A percentile compares a stretch with the other conserved stretches of the same genome.
Conservation (phyloP, 1,284 basidiomycete genomes). For the Grifola frondosa region DNA sequence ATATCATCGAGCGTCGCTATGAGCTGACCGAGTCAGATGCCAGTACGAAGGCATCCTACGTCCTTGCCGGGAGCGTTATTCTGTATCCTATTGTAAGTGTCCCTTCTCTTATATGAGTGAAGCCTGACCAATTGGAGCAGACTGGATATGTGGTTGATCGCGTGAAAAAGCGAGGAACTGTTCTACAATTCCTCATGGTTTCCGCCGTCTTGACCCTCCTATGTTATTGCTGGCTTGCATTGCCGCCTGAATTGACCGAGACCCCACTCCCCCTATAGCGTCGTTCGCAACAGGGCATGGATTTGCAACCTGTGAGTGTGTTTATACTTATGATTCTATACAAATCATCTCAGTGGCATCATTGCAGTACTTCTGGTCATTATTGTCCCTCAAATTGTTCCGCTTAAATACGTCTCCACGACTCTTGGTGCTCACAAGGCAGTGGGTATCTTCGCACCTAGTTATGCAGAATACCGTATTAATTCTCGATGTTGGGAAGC, state of each 20-base stretch:
- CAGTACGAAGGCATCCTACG: constrained; percentile 65
- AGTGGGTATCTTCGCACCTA: constrained; percentile 41
- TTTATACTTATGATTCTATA: not conserved
- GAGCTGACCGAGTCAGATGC: constrained; percentile 59
- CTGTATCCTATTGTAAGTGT: constrained; percentile 70
- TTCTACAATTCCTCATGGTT: constrained; percentile 55
- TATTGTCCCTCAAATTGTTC: constrained; percentile 72
- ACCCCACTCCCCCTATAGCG: constrained; percentile 64
- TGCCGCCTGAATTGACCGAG: constrained; percentile 55
- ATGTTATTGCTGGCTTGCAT: constrained; percentile 65
- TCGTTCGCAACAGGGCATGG: constrained; percentile 71
- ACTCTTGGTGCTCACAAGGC: constrained; percentile 79
- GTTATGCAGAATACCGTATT: not conserved
- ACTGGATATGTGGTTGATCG: constrained; percentile 63
- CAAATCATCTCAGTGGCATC: not conserved
- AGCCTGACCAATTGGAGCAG: constrained; percentile 30
- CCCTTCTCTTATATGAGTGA: constrained; percentile 4
- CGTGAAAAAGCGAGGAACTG: constrained; percentile 53
- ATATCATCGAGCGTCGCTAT: constrained; percentile 72
- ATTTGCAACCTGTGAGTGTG: constrained; percentile 61
- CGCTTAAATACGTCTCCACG: constrained; percentile 71
- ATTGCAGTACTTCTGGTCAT: constrained; percentile 66
- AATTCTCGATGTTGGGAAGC: constrained; percentile 45
- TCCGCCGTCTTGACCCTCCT: constrained; percentile 65
- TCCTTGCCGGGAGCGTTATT: constrained; percentile 73